Evolutionary conservation across 2,329 filamentous ascomycete species (phyloP).

Genomic region (Fusarium goolgardi): DNA sequence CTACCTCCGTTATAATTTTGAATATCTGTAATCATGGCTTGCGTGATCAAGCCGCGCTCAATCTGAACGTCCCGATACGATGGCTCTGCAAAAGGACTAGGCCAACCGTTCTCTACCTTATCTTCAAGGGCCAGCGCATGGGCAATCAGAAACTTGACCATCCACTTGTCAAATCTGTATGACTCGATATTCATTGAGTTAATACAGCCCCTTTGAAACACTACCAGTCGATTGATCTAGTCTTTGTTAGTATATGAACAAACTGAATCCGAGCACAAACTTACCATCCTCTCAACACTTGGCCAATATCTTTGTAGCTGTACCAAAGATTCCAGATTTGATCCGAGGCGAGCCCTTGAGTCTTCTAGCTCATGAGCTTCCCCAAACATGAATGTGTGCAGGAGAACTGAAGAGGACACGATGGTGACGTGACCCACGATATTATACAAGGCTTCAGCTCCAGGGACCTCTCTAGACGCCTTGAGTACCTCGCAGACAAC

Average conservation of each 20-base stretch:
- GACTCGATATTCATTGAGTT: constrained; percentile 45
- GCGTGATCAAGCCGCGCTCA: constrained; percentile 37
- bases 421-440: constrained; percentile 52
- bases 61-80: constrained; percentile 13
- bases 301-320: constrained; percentile 50
- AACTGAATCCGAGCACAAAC: accelerated
- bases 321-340: constrained; percentile 50
- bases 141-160: constrained; percentile 57
- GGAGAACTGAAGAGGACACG: constrained; percentile 51
- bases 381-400: constrained; percentile 52
- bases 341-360: constrained; percentile 45
- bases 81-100: not conserved
- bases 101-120: constrained; percentile 47
- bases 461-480: constrained; percentile 41
- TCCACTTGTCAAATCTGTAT: constrained; percentile 60
- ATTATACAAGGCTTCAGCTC: constrained; percentile 49
- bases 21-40: constrained; percentile 42
- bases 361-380: constrained; percentile 47
- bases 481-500: constrained; percentile 48
- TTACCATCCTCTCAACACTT: constrained; percentile 52
- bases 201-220: constrained; percentile 51
- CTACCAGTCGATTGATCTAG: constrained; percentile 50
- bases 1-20: constrained; percentile 10
- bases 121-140: constrained; percentile 49
- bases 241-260: not conserved